A percentile compares a stretch with the other conserved stretches of the same genome.
These are phyloP conservation scores for Butyriboletus loyo DNA, from an alignment of 768 basidiomycete species.

Conservation along the genomic window DNA sequence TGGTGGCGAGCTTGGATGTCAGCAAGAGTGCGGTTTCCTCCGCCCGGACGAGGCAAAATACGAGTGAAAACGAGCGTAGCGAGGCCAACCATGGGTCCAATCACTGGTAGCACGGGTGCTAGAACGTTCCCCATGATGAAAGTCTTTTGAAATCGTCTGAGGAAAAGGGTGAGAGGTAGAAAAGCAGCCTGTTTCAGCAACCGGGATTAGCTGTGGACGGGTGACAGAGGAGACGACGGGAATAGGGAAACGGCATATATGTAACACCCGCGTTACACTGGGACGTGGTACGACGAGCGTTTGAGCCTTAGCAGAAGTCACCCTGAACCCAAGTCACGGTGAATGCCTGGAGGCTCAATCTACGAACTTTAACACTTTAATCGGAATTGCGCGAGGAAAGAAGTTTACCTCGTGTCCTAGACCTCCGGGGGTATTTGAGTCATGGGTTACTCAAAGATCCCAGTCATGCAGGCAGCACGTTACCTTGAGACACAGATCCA, in stretches of 20 bases:
- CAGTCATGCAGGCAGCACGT: neutral
- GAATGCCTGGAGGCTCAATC: neutral
- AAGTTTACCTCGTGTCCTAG: neutral
- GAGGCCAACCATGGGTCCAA: neutral
- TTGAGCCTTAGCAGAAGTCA: neutral
- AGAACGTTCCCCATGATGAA: slow-evolving; percentile 5
- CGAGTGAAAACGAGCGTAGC: neutral
- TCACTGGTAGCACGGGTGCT: neutral
- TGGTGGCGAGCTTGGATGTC: slow-evolving; percentile 1
- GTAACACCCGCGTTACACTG: neutral
- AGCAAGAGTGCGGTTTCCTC: slow-evolving; percentile 10
- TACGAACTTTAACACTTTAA: neutral
- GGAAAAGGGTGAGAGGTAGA: no score
- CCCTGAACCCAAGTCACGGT: neutral
- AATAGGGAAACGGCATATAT: neutral
- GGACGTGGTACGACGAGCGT: neutral
- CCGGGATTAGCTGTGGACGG: neutral
- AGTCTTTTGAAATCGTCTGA: neutral
- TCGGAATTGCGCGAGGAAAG: neutral
- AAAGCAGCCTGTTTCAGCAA: neutral
- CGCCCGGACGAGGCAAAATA: slow-evolving; percentile 1
- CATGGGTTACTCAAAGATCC: no score
- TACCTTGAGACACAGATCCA: neutral
- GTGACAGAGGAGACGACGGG: neutral
- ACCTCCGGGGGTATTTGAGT: neutral